These are phyloP conservation scores for Vigna trinervia DNA, from an alignment of 306 rosid species.

Conservation along the genomic window DNA sequence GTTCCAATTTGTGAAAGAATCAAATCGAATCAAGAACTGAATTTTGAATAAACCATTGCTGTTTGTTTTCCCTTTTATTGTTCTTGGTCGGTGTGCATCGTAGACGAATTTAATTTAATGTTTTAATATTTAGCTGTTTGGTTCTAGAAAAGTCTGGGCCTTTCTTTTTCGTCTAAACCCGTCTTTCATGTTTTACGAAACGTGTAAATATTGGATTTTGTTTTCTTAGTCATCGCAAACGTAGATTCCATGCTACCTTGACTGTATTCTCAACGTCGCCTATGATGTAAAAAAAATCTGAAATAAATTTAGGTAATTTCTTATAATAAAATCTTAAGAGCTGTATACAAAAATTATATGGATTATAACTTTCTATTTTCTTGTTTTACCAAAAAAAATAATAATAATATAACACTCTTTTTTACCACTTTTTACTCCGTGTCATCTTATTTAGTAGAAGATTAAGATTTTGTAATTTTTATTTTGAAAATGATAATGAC, in stretches of 20 bases:
- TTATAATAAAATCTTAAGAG: no score
- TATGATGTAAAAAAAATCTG: background rate
- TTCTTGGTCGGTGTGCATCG: background rate
- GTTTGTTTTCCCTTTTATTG: background rate
- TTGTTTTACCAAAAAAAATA: no score
- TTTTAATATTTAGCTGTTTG: background rate
- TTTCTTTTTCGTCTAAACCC: slow-evolving; percentile 28
- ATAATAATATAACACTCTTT: no score
- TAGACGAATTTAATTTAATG: background rate
- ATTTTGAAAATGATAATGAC: no score
- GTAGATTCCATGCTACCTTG: background rate
- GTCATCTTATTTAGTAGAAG: no score
- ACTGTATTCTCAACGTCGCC: no score
- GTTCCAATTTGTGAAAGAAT: background rate
- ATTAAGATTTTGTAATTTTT: no score
- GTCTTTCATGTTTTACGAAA: background rate
- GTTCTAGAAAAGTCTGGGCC: slow-evolving; percentile 56
- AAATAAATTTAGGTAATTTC: no score
- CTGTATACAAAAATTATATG: no score
- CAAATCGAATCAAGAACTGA: background rate
- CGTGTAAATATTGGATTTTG: background rate
- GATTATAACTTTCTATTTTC: no score
- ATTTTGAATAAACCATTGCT: background rate
- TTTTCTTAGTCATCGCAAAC: background rate
- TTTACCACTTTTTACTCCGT: no score